Base-by-base conservation (phyloP, 2,329 filamentous ascomycete genomes). In the Didymella segeticola region DNA sequence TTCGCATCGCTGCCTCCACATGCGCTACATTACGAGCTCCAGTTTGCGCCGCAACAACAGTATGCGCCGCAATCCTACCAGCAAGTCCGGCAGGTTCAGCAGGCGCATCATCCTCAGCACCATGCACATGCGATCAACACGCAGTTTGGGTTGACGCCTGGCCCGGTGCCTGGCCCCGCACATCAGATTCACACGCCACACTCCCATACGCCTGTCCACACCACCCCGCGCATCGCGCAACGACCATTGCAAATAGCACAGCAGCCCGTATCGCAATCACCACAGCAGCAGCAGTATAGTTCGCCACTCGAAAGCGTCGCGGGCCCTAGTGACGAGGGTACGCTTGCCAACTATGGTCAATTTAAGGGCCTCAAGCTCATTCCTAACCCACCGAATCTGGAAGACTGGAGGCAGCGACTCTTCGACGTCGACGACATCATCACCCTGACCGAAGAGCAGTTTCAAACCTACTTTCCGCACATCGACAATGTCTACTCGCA, bases 401-500 rank as follows among this genome's bases (percentile, higher is more conserved):
- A 84, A 11, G 78, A 79, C 57, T 93, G 90, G 90, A 80, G 90
- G 45, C 80, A 89, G 62, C 87, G 81, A 66, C 77, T 93, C 38
- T 93, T 93, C 72, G 82, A 89, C 66, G 86, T 91, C n/a, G 85
- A 91, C 62, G 86, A 89, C 37, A 83, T 82, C 38, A 88, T 93
- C 54, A 83, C 87, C 11, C 75, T 93, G 62, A 90, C 83, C 25
- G 85, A 91, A 71, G 87, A 91, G 58, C 83, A 93, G 86, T 92
- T 89, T 69, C 84, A 90, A 67, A 91, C 85, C 6, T 93, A 93
- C 74, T 93, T 92, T 66, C 89, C 89, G 0, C 89, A 93, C 73
- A 83, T 93, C 62, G 90, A 93, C 77, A 93, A 93, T 70, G 84
- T 93, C 63, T 93, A 92, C 75, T 93, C 89, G 22, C 90, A 92